phyloP scores from a whole-genome alignment of 176 grass and related monocot species.

The Musa schizocarpa region DNA sequence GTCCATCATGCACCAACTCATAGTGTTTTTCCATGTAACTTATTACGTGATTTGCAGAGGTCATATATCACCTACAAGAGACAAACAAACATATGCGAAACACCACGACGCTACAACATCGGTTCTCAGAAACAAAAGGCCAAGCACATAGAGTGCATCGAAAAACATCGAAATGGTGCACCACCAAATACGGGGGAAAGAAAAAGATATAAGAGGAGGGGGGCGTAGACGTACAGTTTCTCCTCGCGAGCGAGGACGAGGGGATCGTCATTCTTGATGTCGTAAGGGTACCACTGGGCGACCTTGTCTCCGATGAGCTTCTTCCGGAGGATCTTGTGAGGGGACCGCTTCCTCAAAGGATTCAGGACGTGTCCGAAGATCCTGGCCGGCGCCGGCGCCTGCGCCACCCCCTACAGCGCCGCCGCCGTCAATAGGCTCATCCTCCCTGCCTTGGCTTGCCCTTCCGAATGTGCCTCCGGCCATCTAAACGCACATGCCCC shows the following conservation, averaged over 20 bases:
- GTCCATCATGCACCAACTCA: too few relatives aligned
- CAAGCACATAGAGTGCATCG: too few relatives aligned
- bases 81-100: too few relatives aligned
- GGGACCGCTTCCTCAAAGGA: constrained; percentile 44
- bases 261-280: constrained; percentile 57
- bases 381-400: constrained; percentile 33
- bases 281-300: constrained; percentile 69
- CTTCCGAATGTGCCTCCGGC: too few relatives aligned
- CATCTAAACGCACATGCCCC: too few relatives aligned
- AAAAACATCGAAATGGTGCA: too few relatives aligned
- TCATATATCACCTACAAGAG: too few relatives aligned
- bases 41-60: too few relatives aligned
- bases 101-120: too few relatives aligned
- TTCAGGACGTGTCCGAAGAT: constrained; percentile 60
- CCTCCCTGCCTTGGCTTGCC: constrained; percentile 21
- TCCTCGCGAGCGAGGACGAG: constrained; percentile 48
- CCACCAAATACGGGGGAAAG: too few relatives aligned
- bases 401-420: constrained; percentile 22
- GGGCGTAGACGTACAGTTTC: constrained; percentile 33
- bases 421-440: constrained; percentile 43
- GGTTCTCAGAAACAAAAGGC: too few relatives aligned
- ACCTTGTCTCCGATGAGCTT: constrained; percentile 55
- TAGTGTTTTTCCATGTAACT: too few relatives aligned
- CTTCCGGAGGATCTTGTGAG: constrained; percentile 61
- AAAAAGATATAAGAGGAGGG: background rate